phyloP scores from a whole-genome alignment of 2,329 filamentous ascomycete genomes.

The Pseudopyrenochaeta lycopersici region DNA sequence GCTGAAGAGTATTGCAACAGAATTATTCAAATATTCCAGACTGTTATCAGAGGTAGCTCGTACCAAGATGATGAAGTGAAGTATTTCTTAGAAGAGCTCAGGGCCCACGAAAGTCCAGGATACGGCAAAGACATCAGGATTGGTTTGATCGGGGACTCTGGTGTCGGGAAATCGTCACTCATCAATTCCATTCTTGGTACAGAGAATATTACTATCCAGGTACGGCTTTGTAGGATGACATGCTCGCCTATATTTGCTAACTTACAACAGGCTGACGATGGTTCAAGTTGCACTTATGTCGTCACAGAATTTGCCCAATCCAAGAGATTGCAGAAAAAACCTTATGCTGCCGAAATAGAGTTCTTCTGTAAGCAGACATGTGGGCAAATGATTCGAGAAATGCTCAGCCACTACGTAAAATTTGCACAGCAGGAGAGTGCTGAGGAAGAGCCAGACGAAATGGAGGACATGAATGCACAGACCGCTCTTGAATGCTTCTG shows the following conservation, averaged over 20 bases:
- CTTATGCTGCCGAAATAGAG: slow-evolving; percentile 18
- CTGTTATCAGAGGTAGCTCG: no score
- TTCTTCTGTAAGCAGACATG: slow-evolving; percentile 12
- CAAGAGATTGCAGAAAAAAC: slow-evolving; percentile 1
- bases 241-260: no score
- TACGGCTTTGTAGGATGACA: neutral
- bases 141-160: slow-evolving; percentile 25
- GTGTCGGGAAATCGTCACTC: slow-evolving; percentile 25
- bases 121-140: slow-evolving; percentile 12
- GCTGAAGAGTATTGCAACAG: no score
- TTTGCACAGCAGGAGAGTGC: slow-evolving; percentile 4
- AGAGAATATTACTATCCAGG: slow-evolving; percentile 15
- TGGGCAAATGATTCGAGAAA: slow-evolving; percentile 7
- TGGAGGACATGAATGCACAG: no score
- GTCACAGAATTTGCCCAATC: slow-evolving; percentile 18
- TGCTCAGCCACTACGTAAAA: slow-evolving; percentile 3
- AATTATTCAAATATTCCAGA: no score
- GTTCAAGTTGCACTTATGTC: slow-evolving; percentile 15
- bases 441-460: slow-evolving; percentile 9
- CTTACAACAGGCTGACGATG: neutral
- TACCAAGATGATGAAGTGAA: slow-evolving; percentile 7
- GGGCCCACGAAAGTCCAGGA: neutral
- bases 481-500: no score
- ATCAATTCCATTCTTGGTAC: slow-evolving; percentile 24
- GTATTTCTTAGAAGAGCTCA: slow-evolving; percentile 9